Evolutionary conservation across 768 basidiomycete genomes (phyloP), one percentile per base, ranked within the genome.

Genomic region (Leccinum boreale): DNA sequence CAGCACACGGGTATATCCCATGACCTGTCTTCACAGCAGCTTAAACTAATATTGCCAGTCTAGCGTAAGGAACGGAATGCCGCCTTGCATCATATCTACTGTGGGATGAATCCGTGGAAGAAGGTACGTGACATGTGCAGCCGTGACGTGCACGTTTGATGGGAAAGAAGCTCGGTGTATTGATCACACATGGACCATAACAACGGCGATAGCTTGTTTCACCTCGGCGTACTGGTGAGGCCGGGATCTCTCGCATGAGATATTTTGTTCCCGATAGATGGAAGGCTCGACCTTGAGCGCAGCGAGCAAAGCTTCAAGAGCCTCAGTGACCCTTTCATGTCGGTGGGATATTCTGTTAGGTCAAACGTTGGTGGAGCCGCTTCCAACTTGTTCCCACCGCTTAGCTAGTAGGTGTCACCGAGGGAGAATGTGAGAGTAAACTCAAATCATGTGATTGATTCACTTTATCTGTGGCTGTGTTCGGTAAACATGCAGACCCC

Each of bases 361-460:
- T 15, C 17, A 21, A 9, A 21, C 14, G 15, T 10, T 42, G 28
- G 14, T 21, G n/a, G 15, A n/a, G 28, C 46, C 28, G 28, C 28
- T 29, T 29, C 28, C 28, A 29, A 29, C 23, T 23, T 23, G 24
- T 56, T 63, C 55, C 58, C 62, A 65, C 44, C 62, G 63, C 62
- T 49, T 55, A 26, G 15, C 17, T 10, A 15, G 4, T 14, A 33
- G 14, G 15, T 7, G 28, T 28, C 28, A 28, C 28, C 28, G 29
- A 29, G 29, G 29, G 29, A 29, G 29, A 11, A 29, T 29, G 28
- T 28, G 28, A 28, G 28, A 28, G 28, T 28, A 11, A 10, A 29
- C 29, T 29, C 29, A 29, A 10, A 29, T 29, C 33, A 35, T 33
- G 33, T 33, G 33, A 33, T 33, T 33, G 33, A 33, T 33, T 14